Percentiles rank a stretch among this genome's conserved stretches.
These are phyloP conservation scores for Penicillium ucsense DNA, from an alignment of 495 filamentous ascomycete species.

Conservation along the genomic window DNA sequence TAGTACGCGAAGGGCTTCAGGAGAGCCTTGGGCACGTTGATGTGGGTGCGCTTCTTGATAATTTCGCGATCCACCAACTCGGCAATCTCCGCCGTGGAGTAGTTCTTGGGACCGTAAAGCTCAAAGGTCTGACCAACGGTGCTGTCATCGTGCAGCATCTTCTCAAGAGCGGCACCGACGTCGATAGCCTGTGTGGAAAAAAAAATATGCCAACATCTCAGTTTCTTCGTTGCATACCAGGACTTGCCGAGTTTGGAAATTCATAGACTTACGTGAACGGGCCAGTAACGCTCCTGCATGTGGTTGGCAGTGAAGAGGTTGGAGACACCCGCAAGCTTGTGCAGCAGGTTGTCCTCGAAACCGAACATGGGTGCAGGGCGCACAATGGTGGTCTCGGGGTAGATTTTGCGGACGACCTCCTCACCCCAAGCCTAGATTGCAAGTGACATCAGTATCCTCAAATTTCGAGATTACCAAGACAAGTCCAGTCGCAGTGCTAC, in stretches of 20 bases:
- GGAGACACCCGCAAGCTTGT: slow-evolving; percentile 65
- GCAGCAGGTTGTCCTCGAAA: slow-evolving; percentile 85
- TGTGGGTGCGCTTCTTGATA: slow-evolving; percentile 74
- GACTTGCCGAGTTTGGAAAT: not conserved
- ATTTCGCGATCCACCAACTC: slow-evolving; percentile 88
- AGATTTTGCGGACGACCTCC: slow-evolving; percentile 76
- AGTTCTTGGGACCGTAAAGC: slow-evolving; percentile 88
- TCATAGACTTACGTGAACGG: slow-evolving; percentile 65
- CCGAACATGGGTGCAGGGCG: slow-evolving; percentile 90
- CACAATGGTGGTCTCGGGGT: slow-evolving; percentile 96
- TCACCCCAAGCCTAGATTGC: slow-evolving; percentile 60
- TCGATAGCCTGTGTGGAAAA: slow-evolving; percentile 57
- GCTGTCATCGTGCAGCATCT: slow-evolving; percentile 79
- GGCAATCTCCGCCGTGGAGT: slow-evolving; percentile 78
- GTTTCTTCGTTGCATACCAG: not conserved
- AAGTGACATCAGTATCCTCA: slow-evolving; percentile 7
- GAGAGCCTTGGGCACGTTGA: slow-evolving; percentile 80
- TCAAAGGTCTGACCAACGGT: slow-evolving; percentile 88
- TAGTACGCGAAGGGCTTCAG: slow-evolving; percentile 61
- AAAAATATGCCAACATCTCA: not conserved
- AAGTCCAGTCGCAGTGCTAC: slow-evolving; percentile 1
- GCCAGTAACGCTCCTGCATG: slow-evolving; percentile 85
- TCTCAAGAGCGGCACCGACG: slow-evolving; percentile 77
- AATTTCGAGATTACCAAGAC: not conserved
- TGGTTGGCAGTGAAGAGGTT: slow-evolving; percentile 86